Conservation (phyloP, 148 eudicot genomes). For the Nepenthes gracilis region DNA sequence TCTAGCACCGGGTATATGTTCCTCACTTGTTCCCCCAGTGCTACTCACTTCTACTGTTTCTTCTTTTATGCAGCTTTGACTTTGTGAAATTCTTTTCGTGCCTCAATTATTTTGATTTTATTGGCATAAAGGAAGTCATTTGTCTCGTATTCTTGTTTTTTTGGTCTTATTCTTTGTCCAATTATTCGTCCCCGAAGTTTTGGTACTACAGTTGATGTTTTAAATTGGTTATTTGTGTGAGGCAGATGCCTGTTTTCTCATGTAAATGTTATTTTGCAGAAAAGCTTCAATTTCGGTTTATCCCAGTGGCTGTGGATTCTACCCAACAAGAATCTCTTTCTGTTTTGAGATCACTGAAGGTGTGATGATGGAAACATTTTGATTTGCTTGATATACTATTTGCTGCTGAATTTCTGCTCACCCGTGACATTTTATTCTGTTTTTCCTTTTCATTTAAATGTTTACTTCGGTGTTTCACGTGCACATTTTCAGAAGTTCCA, state of each 20-base stretch:
- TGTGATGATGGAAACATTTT: constrained; percentile 23
- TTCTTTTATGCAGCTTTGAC: not conserved
- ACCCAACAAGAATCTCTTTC: constrained; percentile 71
- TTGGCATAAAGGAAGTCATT: no score
- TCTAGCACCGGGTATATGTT: constrained; percentile 27
- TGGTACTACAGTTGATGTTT: not conserved
- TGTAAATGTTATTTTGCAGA: constrained; percentile 17
- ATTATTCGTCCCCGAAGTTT: not conserved
- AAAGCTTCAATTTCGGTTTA: constrained; percentile 27
- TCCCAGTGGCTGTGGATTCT: constrained; percentile 55
- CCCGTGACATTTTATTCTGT: not conserved
- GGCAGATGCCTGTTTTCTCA: constrained; percentile 1
- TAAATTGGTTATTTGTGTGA: not conserved
- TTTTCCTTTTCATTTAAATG: not conserved
- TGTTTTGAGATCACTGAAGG: constrained; percentile 73
- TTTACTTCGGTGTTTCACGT: no score
- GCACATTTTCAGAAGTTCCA: no score
- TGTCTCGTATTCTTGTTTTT: no score
- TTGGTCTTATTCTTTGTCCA: no score
- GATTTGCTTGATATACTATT: not conserved
- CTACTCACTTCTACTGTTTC: constrained; percentile 1
- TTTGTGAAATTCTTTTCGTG: not conserved
- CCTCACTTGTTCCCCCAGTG: not conserved
- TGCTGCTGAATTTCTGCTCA: not conserved
- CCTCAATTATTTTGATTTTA: no score